Percentiles rank a stretch among this genome's conserved stretches.
Conservation (phyloP, 257 asterid species). For the Penstemon eatonii region DNA sequence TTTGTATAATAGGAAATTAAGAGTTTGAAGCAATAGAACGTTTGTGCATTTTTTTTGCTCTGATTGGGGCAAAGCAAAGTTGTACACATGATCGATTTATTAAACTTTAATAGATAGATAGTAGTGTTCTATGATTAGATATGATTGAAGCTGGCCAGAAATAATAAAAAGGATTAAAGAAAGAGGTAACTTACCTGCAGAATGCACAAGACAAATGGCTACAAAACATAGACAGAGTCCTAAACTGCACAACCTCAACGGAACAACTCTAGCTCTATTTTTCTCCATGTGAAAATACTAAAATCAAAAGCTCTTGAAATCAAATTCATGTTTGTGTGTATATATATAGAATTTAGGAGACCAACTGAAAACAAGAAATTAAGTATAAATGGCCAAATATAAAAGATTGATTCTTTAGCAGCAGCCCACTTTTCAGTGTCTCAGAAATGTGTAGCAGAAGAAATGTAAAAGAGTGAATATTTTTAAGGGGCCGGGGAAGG, state of each 20-base stretch:
- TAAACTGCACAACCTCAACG: conserved; percentile 24
- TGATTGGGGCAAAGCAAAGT: no score
- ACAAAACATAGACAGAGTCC: conserved; percentile 39
- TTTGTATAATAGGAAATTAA: no score
- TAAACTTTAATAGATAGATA: no score
- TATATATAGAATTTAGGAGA: neutral
- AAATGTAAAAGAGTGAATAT: conserved; percentile 40
- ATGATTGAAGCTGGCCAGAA: no score
- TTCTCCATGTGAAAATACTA: conserved; percentile 32
- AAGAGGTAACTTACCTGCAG: conserved; percentile 38
- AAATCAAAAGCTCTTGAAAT: neutral
- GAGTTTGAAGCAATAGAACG: no score
- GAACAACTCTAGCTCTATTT: conserved; percentile 34
- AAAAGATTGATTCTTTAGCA: conserved; percentile 47
- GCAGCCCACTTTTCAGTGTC: conserved; percentile 36
- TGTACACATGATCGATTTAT: no score
- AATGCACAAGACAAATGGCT: conserved; percentile 36
- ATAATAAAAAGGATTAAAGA: neutral
- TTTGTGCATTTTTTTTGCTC: no score
- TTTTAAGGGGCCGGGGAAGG: conserved; percentile 13
- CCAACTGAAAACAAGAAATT: neutral
- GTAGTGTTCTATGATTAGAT: no score
- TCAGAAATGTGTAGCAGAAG: conserved; percentile 52
- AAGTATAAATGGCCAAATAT: conserved; percentile 1
- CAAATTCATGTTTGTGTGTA: conserved; percentile 8